phyloP scores from a whole-genome alignment of 2,329 filamentous ascomycete genomes.

The Coniochaeta prunicola region DNA sequence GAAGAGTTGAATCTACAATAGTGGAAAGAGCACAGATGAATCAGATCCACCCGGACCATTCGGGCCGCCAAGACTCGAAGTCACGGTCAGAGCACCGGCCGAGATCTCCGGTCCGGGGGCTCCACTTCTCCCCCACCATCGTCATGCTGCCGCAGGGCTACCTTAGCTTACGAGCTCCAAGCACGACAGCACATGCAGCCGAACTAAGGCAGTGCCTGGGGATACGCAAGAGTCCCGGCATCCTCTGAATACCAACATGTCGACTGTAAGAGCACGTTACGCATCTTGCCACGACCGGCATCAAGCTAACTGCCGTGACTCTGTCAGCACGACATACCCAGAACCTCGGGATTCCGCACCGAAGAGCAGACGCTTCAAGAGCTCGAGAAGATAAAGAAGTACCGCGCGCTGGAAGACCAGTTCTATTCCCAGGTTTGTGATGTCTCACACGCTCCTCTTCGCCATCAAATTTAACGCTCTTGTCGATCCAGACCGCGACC shows the following conservation, averaged over 20 bases:
- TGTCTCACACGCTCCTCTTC: slow-evolving; percentile 12
- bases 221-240: background rate
- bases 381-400: slow-evolving; percentile 66
- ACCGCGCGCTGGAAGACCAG: slow-evolving; percentile 62
- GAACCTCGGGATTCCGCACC: slow-evolving; percentile 55
- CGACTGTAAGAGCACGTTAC: slow-evolving; percentile 4
- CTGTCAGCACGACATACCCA: slow-evolving; percentile 76
- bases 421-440: slow-evolving; percentile 56
- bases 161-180: background rate
- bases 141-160: background rate
- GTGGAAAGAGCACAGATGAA: background rate
- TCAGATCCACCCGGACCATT: background rate
- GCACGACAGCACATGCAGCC: background rate
- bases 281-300: slow-evolving; percentile 5
- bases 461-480: too few relatives aligned
- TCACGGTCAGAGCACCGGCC: background rate
- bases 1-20: background rate
- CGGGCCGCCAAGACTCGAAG: background rate
- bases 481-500: slow-evolving; percentile 27
- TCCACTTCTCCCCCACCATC: background rate
- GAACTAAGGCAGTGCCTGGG: too few relatives aligned
- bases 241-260: background rate
- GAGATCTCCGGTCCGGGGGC: background rate
- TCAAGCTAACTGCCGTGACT: background rate
- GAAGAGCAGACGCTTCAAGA: slow-evolving; percentile 67